Evolutionary conservation across 2,329 filamentous ascomycete genomes (phyloP), one percentile per base, ranked within the genome.

Genomic region (Zasmidium citrigriseum): DNA sequence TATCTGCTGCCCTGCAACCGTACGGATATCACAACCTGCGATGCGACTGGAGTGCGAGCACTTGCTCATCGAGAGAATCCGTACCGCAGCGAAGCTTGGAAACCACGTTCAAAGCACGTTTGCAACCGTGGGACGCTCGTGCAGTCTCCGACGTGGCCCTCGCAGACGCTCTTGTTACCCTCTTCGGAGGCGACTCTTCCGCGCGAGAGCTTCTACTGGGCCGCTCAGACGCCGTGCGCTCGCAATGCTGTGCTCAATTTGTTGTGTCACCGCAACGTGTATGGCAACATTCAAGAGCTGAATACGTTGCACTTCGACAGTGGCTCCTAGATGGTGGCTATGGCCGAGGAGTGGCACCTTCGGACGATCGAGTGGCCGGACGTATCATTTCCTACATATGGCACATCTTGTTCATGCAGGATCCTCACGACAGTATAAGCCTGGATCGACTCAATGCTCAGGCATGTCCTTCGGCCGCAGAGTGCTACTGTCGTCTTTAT

Each of bases 181-280:
- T 69, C 4, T 69, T 68, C 44, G 63, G 59, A 3, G 60, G 66
- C 52, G 69, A 72, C 64, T 80, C 56, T n/a, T 75, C 21, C 38
- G 4, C 11, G n/a, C 20, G 29, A 16, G 16, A 64, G 62, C 77
- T 63, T 68, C 73, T 70, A 67, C 80, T 76, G 67, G 77, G 46
- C 77, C 82, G 68, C 9, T 46, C 34, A 21, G 65, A 68, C 44
- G 60, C 59, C 1, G 50, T 69, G 12, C 62, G 60, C 10, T 58
- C 67, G 27, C 67, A 69, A 54, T 85, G 83, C 66, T 85, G 82
- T 70, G 82, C 82, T 11, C 83, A 84, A 61, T 85, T 84, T 66
- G 80, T 78, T 12, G 81, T 84, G 21, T 74, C 78, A 2, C 71
- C 79, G 4, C 74, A 79, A 12, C 73, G 76, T 18, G 76, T 84